phyloP scores from a whole-genome alignment of 192 early-diverging fungal species.

The Lunasporangiospora selenospora region DNA sequence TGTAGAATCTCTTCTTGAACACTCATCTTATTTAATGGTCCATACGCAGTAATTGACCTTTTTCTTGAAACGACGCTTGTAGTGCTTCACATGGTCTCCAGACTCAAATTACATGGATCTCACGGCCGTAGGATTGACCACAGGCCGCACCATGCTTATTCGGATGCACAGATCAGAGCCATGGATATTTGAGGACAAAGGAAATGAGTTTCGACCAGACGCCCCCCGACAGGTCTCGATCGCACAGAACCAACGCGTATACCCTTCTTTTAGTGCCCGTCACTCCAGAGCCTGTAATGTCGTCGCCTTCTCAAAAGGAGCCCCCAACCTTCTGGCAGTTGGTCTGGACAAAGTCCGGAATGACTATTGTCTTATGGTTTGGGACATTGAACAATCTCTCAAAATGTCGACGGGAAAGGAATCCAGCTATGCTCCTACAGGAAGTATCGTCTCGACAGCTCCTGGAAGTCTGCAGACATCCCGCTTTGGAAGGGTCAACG shows the following conservation, averaged over 20 bases:
- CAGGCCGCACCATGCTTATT: constrained; percentile 61
- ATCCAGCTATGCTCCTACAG: constrained; percentile 32
- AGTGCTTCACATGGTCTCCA: constrained; percentile 77
- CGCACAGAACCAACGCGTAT: constrained; percentile 34
- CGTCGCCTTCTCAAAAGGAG: constrained; percentile 72
- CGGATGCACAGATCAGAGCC: constrained; percentile 54
- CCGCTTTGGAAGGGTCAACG: constrained; percentile 26
- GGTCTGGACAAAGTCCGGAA: constrained; percentile 81
- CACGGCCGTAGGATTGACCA: constrained; percentile 65
- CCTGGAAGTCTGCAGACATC: constrained; percentile 32
- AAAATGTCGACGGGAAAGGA: constrained; percentile 35
- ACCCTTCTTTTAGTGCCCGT: constrained; percentile 53
- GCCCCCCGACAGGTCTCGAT: constrained; percentile 34
- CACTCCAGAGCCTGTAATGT: constrained; percentile 73
- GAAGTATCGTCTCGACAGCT: constrained; percentile 19
- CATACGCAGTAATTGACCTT: not conserved
- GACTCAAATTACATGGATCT: constrained; percentile 62
- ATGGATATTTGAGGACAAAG: constrained; percentile 44
- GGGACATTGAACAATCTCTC: constrained; percentile 71
- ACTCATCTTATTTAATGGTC: not conserved
- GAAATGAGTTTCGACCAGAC: constrained; percentile 49
- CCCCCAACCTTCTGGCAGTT: constrained; percentile 64
- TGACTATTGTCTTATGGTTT: constrained; percentile 74
- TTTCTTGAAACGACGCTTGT: not conserved
- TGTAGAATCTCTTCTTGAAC: not conserved